Percentiles rank a stretch among this genome's conserved stretches.
Conservation (phyloP, 768 basidiomycete species). For the Lactifluus subvellereus region DNA sequence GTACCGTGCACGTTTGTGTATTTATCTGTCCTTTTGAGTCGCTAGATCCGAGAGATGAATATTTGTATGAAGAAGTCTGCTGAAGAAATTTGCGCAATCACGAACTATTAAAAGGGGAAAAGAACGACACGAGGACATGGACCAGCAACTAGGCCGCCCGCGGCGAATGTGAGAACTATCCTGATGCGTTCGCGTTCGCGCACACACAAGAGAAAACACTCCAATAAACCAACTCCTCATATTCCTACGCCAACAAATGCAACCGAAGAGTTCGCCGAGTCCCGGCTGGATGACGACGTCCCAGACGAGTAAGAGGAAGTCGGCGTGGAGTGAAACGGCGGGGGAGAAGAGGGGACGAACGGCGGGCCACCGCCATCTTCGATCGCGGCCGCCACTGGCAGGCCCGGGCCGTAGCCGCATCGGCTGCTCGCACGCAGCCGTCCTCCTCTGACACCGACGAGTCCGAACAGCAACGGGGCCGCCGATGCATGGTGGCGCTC, state of each 20-base stretch:
- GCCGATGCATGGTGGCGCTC: background rate
- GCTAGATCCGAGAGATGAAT: slow-evolving; percentile 12
- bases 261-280: slow-evolving; percentile 12
- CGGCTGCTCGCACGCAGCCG: background rate
- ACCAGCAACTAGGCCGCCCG: slow-evolving; percentile 13
- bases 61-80: slow-evolving; percentile 12
- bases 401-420: background rate
- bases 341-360: slow-evolving; percentile 2
- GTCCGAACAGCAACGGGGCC: background rate
- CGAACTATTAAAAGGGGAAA: background rate
- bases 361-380: background rate
- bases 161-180: slow-evolving; percentile 4
- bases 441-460: background rate
- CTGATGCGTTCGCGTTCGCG: background rate
- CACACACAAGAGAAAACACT: background rate
- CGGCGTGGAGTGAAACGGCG: slow-evolving; percentile 5
- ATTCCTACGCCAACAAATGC: slow-evolving; percentile 1
- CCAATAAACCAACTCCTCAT: background rate
- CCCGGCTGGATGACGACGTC: slow-evolving; percentile 2
- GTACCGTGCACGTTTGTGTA: slow-evolving; percentile 1
- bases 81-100: slow-evolving; percentile 8
- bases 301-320: slow-evolving; percentile 10
- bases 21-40: background rate
- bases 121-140: background rate
- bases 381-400: background rate